These are phyloP conservation scores for Leucocoprinus leucothites DNA, from an alignment of 768 basidiomycete species.

Conservation along the genomic window DNA sequence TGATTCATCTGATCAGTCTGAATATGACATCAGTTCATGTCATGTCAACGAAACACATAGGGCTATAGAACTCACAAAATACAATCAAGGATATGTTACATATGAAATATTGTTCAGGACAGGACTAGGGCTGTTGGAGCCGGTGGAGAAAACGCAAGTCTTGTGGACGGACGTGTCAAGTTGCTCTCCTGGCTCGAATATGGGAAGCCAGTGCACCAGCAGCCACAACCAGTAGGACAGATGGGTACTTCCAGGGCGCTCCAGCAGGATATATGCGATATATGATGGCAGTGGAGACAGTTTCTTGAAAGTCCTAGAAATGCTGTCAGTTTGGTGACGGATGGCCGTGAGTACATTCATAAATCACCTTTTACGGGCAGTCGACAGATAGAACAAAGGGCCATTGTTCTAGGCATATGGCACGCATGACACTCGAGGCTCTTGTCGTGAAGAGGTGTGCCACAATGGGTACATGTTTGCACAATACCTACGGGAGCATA, in stretches of 20 bases:
- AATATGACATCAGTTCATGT: not conserved
- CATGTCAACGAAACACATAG: too few relatives aligned
- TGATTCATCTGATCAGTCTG: not conserved
- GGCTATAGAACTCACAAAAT: not conserved
- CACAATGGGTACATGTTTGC: conserved; percentile 41
- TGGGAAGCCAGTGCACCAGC: conserved; percentile 41
- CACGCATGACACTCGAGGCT: conserved; percentile 41
- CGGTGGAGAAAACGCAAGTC: conserved; percentile 26
- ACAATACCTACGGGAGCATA: conserved; percentile 37
- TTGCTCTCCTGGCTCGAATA: conserved; percentile 19
- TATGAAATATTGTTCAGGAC: not conserved
- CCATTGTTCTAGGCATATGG: conserved; percentile 37
- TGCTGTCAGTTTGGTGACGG: not conserved
- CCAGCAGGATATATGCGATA: conserved; percentile 68
- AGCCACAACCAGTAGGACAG: conserved; percentile 71
- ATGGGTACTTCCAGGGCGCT: conserved; percentile 42
- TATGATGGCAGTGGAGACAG: conserved; percentile 60
- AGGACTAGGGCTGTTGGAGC: not conserved
- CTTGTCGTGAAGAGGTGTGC: conserved; percentile 27
- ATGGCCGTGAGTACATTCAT: not conserved
- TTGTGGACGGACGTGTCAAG: conserved; percentile 28
- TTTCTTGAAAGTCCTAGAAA: conserved; percentile 55
- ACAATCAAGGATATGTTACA: not conserved
- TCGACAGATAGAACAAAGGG: conserved; percentile 69
- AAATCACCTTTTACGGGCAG: conserved; percentile 69